Evolutionary conservation across 1,284 basidiomycete genomes (phyloP).

Genomic region (Anthracocystis setariae): DNA sequence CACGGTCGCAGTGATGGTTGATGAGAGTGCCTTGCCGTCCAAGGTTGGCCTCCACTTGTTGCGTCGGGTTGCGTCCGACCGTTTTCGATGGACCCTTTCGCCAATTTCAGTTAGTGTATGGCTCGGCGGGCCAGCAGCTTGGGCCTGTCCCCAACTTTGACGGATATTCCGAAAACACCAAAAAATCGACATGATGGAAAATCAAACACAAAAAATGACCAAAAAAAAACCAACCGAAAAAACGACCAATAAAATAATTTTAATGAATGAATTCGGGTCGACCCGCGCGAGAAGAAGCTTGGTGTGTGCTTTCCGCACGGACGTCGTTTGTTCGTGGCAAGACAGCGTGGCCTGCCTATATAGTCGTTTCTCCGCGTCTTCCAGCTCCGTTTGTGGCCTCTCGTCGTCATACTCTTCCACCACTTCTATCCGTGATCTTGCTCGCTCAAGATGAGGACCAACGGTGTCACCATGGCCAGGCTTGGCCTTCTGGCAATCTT

Average conservation of each 20-base stretch:
- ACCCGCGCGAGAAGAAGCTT: constrained; percentile 29
- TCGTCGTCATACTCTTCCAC: constrained; percentile 1
- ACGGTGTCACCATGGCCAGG: constrained; percentile 9
- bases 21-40: too few species aligned
- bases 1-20: too few species aligned
- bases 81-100: too few species aligned
- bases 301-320: constrained; percentile 14
- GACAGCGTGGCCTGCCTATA: constrained; percentile 21
- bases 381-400: neutral
- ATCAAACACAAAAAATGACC: neutral
- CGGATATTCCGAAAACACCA: neutral
- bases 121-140: too few species aligned
- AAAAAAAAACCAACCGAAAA: neutral
- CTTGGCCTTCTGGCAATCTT: constrained; percentile 16
- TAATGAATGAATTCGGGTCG: too few species aligned
- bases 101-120: too few species aligned
- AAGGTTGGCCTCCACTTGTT: too few species aligned
- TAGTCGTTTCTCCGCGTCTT: neutral
- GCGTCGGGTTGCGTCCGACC: too few species aligned
- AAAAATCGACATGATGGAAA: too few species aligned
- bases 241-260: too few species aligned
- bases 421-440: neutral
- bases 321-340: constrained; percentile 1
- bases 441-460: constrained; percentile 13
- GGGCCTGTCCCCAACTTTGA: too few species aligned